Evolutionary conservation across 164 flowering plant species (phyloP).

Genomic region (Sedum album): DNA sequence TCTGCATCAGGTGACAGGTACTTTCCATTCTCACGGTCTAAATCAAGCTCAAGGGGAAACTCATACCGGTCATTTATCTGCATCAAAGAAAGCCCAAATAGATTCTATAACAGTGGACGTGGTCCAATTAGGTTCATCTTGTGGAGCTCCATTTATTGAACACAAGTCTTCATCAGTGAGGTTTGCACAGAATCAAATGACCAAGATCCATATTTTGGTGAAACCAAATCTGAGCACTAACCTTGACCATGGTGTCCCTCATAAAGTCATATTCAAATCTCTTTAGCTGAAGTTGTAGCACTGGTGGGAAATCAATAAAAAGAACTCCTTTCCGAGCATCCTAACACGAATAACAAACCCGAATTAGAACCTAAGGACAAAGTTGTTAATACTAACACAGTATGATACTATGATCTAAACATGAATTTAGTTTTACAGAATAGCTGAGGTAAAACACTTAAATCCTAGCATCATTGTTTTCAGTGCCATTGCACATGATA

Average conservation of each 20-base stretch:
- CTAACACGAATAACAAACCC: conserved; percentile 20
- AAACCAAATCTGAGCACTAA: conserved; percentile 17
- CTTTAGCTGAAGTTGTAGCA: conserved; percentile 63
- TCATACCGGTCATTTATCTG: conserved; percentile 35
- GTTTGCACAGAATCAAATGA: not conserved
- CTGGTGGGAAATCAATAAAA: conserved; percentile 33
- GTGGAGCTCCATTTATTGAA: not conserved
- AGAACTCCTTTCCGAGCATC: conserved; percentile 65
- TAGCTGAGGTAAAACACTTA: not conserved
- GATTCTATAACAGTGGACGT: not conserved
- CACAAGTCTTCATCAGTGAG: not conserved
- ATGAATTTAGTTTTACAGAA: not conserved
- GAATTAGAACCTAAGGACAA: not conserved
- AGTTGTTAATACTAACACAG: not conserved
- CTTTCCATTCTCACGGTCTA: conserved; percentile 27
- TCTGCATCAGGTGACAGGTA: conserved; percentile 33
- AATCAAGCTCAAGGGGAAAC: conserved; percentile 29
- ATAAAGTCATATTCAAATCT: conserved; percentile 68
- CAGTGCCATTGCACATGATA: not conserved
- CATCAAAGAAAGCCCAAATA: not conserved
- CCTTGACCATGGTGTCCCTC: conserved; percentile 74
- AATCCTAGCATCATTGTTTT: not conserved
- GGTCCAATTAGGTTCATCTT: not conserved
- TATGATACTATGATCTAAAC: not conserved
- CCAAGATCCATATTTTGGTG: not conserved